Percentiles rank a stretch among this genome's conserved stretches.
Evolutionary conservation across 805 yeast genomes (phyloP).

Genomic region (Dipodascus geniculatus): DNA sequence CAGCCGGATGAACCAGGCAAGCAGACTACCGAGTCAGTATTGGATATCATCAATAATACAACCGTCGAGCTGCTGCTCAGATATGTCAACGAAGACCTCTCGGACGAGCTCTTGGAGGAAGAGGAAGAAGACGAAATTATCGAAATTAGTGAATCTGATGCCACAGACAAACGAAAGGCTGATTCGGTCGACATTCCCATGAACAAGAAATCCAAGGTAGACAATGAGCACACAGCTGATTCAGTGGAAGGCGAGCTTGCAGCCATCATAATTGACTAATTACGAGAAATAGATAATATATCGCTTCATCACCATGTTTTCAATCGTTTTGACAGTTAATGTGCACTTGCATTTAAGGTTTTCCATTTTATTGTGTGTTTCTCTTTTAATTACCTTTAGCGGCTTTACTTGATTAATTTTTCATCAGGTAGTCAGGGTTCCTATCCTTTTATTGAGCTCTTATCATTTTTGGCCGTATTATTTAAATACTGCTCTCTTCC

Average conservation of each 20-base stretch:
- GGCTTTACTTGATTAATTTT: neutral
- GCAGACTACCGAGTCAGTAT: neutral
- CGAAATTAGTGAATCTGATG: neutral
- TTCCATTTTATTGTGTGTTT: neutral
- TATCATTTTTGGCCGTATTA: neutral
- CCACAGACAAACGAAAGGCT: neutral
- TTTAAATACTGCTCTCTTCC: neutral
- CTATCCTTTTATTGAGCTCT: neutral
- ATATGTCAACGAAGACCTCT: neutral
- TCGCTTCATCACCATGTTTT: too few species aligned
- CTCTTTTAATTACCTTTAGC: neutral
- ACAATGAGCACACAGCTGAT: neutral
- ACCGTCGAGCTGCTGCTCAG: neutral
- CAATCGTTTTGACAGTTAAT: neutral
- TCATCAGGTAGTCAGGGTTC: neutral
- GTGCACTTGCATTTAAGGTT: neutral
- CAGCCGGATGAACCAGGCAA: neutral
- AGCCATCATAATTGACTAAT: neutral
- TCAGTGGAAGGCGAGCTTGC: neutral
- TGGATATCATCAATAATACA: neutral
- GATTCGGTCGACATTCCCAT: neutral
- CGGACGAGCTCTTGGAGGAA: neutral
- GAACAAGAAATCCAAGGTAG: neutral
- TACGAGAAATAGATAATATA: too few species aligned
- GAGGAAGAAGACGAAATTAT: neutral